A percentile compares a stretch with the other conserved stretches of the same genome.
These are phyloP conservation scores for Chaetomium tenue DNA, from an alignment of 495 filamentous ascomycete genomes.

Conservation along the genomic window DNA sequence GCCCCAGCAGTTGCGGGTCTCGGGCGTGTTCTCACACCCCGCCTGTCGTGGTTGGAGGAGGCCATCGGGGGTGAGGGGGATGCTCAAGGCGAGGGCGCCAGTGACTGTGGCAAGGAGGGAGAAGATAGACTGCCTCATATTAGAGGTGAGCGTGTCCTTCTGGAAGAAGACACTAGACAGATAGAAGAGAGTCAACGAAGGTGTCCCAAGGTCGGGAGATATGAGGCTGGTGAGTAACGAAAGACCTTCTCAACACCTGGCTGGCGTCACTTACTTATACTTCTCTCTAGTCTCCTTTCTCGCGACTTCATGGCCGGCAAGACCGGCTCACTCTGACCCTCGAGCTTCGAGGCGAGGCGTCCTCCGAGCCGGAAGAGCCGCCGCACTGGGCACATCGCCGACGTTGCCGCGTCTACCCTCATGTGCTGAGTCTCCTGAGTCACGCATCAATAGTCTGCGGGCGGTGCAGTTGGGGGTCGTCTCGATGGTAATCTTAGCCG, in stretches of 20 bases:
- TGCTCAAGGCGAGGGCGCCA: not conserved
- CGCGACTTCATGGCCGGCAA: not conserved
- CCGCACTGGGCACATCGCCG: not conserved
- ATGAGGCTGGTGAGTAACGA: not conserved
- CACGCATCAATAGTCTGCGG: not conserved
- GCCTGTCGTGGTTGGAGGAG: not conserved
- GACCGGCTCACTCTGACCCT: not conserved
- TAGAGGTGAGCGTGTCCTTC: not conserved
- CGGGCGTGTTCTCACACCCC: slow-evolving; percentile 23
- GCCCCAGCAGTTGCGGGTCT: slow-evolving; percentile 28
- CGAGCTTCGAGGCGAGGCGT: not conserved
- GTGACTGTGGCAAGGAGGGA: not conserved
- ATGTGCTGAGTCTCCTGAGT: slow-evolving; percentile 3
- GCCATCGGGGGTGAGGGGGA: not conserved
- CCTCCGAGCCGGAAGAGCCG: not conserved
- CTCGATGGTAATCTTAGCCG: not conserved
- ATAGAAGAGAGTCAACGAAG: not conserved
- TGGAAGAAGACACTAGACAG: not conserved
- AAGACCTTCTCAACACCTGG: not conserved
- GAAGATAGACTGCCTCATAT: not conserved
- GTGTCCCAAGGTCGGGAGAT: not conserved
- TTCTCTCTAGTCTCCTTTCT: not conserved
- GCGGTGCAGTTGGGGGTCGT: not conserved
- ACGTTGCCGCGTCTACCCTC: not conserved
- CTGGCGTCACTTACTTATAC: slow-evolving; percentile 6